Base-by-base conservation (phyloP, 768 basidiomycete species). In the Punctularia strigosozonata region DNA sequence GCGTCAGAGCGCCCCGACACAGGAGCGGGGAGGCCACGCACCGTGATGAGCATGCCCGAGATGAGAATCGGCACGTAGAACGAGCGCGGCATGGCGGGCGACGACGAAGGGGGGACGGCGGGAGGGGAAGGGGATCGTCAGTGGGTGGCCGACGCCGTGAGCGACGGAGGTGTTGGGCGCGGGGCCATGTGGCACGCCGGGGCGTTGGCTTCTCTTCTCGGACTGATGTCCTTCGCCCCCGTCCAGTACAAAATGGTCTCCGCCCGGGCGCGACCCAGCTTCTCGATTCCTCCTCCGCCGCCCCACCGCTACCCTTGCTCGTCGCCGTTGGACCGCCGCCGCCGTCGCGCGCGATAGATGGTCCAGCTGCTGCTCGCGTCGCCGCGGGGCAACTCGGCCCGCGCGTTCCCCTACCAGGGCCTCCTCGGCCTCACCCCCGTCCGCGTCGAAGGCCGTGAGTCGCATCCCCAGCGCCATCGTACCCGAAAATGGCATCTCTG, bases 31-130 rank as follows among this genome's bases (percentile, higher is more conserved):
- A 15, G 2, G 36, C 10, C n/a, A 57, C 67, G 18, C 43, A 83
- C 87, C 14, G 86, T 94, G 43, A 91, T 59, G 53, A 98, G 84
- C 92, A 95, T 95, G 35, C 92, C 91, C 40, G 67, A 77, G 14
- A 97, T 77, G 55, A 98, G 82, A 52, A 83, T 51, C 23, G 85
- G 84, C 39, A 88, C 64, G 56, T 69, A 85, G 45, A 77, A 53
- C 18, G 75, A 70, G 48, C 73, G 63, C 17, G 82, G 69, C 85
- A 87, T 88, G 36, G 52, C 47, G 32, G 47, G 12, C 21, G 48
- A 30, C 25, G 44, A 24, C 26, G 40, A 31, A 30, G 40, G 23
- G 20, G 36, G 19, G 23, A n/a, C n/a, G n/a, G 23, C 12, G 19
- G n/a, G 31, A 20, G 41, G 31, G 35, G 31, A 20, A 36, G 32